Evolutionary conservation across 192 early-diverging fungal genomes (phyloP), one percentile per base, ranked within the genome.

Genomic region (Haplosporangium gracile): DNA sequence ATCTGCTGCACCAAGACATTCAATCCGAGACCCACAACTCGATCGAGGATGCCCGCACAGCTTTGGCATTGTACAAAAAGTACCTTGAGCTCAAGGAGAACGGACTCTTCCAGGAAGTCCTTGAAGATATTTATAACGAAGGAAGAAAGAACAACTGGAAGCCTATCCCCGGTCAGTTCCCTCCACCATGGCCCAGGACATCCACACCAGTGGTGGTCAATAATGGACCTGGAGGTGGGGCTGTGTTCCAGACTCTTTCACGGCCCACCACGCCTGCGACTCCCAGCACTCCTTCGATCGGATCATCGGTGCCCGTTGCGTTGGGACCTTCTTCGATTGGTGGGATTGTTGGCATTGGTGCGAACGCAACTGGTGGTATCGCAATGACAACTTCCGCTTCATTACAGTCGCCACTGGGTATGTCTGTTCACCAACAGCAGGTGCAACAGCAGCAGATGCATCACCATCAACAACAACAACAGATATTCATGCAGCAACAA

Each of bases 21-120:
- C 98, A 99, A 82, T 92, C 90, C 9, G 93, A 95, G 2, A 94
- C 95, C 16, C 98, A 99, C 88, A 97, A 97, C 80, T 97, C 96
- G 84, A 95, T 98, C 13, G 97, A 98, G 81, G 98, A 99, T 88
- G 96, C 98, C 0, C 89, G 93, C 63, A 96, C 97, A 34, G 95
- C 98, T 0, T 89, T 99, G 22, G 86, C 91, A 22, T 89, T 99
- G 2, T 98, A 97, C 82, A 94, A 96, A 78, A 94, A 94, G 77
- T 98, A 98, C 81, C 74, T 93, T 4, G 90, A 95, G 75, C 90
- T 95, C 39, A 84, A 89, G 20, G 85, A 89, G 13, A 90, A 92
- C 32, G 95, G 94, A 1, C 88, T 88, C 24, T 97, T 97, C 84
- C 92, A 95, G 29, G 84, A 92, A 45, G 92, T 93, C 13, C 86